Evolutionary conservation across 495 filamentous ascomycete species (phyloP), one percentile per base, ranked within the genome.

Genomic region (Hypoxylon crocopeplum): DNA sequence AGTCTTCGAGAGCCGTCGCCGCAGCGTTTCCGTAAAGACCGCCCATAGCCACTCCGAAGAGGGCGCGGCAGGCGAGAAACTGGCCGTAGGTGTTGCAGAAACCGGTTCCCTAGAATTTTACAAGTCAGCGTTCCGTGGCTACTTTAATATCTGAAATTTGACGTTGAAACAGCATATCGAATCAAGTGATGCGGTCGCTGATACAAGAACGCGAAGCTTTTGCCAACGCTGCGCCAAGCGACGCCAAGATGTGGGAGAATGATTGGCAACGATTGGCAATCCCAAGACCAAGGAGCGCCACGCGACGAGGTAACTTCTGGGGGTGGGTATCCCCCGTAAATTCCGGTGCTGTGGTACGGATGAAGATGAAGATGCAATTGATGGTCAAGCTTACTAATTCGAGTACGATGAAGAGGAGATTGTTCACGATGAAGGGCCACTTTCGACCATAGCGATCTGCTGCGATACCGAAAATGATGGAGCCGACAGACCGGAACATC

Each of bases 11-110:
- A 0, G 91, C 91, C 0, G 91, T 96, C 1, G 91, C 90, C 1
- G 90, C 90, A 8, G 87, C 90, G 68, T 94, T 96, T 33, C 91
- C 91, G 62, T 94, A 94, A 13, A 96, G 77, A 56, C 91, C 91
- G 19, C 91, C 91, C 91, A 95, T 94, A 36, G 91, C 90, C 48
- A 95, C 83, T 21, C 91, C 91, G 67, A 93, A 96, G n/a, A 96
- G 83, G 1, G 91, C 88, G 7, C 91, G 82, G 61, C 87, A 88
- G 6, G 85, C 90, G 13, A 96, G 77, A 68, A 96, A 96, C 59
- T 90, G 84, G 38, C 81, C 66, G 62, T 93, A 94, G 1, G 87
- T 93, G 22, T 87, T 71, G 58, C 82, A 88, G 70, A 93, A 96
- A 37, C 89, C 89, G 8, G 91, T 91, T 17, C 83, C 90, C 77